Conservation (phyloP, 225 moss, liverwort and hornwort species). For the Straminergon stramineum region DNA sequence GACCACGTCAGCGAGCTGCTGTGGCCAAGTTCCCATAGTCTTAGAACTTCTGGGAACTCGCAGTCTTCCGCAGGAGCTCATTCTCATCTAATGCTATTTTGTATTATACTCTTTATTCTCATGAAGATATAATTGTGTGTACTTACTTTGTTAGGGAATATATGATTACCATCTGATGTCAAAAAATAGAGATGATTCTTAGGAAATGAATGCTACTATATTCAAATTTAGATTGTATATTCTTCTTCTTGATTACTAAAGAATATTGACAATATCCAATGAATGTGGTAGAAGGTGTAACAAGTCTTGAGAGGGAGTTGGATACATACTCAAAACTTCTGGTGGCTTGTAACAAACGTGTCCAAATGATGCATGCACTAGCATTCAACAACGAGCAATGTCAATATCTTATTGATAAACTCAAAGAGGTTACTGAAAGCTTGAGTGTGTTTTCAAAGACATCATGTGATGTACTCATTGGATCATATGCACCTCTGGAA, state of each 20-base stretch:
- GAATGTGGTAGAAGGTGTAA: not conserved
- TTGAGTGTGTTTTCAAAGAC: not conserved
- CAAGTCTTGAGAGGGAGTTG: not conserved
- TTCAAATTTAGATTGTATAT: not conserved
- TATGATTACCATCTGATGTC: not conserved
- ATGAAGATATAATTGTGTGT: not conserved
- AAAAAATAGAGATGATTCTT: not conserved
- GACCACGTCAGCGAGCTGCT: too few relatives aligned
- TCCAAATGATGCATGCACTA: not conserved
- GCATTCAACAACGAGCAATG: not conserved
- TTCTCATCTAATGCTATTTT: too few relatives aligned
- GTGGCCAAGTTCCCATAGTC: too few relatives aligned
- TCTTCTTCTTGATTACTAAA: not conserved
- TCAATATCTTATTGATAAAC: not conserved
- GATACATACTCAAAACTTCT: not conserved
- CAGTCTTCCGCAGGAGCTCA: too few relatives aligned
- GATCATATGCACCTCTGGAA: not conserved
- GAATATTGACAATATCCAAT: not conserved
- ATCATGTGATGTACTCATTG: not conserved
- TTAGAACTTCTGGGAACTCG: too few relatives aligned
- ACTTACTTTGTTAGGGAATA: rapidly evolving
- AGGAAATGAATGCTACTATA: not conserved
- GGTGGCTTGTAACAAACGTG: not conserved
- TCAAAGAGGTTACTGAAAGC: not conserved
- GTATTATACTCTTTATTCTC: not conserved